phyloP scores from a whole-genome alignment of 257 asterid genomes.

The Galeopsis tetrahit region DNA sequence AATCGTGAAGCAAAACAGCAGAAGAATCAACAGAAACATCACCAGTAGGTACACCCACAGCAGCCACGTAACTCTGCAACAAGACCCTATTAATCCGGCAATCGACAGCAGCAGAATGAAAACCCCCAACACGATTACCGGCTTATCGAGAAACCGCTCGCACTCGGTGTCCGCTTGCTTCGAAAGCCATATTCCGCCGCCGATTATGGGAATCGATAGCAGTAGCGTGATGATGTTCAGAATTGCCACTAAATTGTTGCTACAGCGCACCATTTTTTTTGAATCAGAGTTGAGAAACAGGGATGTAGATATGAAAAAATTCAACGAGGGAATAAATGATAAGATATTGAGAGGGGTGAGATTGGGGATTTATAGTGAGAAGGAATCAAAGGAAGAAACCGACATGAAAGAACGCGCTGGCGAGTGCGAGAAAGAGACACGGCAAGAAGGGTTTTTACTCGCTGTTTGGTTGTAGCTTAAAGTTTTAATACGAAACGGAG shows the following conservation, averaged over 20 bases:
- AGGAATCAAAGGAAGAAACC: slow-evolving; percentile 12
- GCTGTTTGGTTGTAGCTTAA: not conserved
- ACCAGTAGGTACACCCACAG: slow-evolving; percentile 78
- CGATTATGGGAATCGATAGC: slow-evolving; percentile 78
- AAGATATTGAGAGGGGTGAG: not conserved
- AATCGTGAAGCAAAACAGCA: slow-evolving; percentile 75
- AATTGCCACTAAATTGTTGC: slow-evolving; percentile 77
- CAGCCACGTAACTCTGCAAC: slow-evolving; percentile 79
- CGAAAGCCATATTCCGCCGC: slow-evolving; percentile 85
- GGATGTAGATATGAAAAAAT: not conserved
- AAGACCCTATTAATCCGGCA: slow-evolving; percentile 83
- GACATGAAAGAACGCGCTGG: slow-evolving; percentile 41
- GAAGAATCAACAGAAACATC: slow-evolving; percentile 76
- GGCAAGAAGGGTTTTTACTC: slow-evolving; percentile 14
- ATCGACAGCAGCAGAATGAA: slow-evolving; percentile 72
- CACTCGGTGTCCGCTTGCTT: slow-evolving; percentile 74
- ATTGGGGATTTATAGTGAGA: slow-evolving; percentile 22
- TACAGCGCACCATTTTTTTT: slow-evolving; percentile 58
- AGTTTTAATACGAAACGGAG: not conserved
- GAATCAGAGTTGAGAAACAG: too few relatives aligned
- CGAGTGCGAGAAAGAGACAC: slow-evolving; percentile 25
- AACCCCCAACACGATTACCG: slow-evolving; percentile 75
- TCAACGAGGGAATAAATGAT: not conserved
- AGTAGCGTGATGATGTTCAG: slow-evolving; percentile 68
- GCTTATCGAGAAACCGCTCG: slow-evolving; percentile 77